A percentile compares a stretch with the other conserved stretches of the same genome.
These are phyloP conservation scores for Hygrocybe coccinea DNA, from an alignment of 768 basidiomycete species.

Conservation along the genomic window DNA sequence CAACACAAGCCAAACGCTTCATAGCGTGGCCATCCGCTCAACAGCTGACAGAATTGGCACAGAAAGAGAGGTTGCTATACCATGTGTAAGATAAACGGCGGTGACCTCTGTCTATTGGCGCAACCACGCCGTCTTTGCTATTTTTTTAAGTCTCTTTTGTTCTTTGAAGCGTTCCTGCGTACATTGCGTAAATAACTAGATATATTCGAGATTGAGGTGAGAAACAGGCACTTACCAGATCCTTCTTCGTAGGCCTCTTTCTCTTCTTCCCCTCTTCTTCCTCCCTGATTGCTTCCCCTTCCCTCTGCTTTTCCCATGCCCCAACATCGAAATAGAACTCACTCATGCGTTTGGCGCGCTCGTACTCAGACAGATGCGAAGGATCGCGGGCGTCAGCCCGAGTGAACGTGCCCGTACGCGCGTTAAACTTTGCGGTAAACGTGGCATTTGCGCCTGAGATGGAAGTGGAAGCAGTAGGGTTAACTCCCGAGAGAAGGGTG, in stretches of 20 bases:
- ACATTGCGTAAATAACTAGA: slow-evolving; percentile 12
- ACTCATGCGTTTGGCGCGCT: slow-evolving; percentile 81
- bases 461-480: slow-evolving; percentile 24
- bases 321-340: slow-evolving; percentile 81
- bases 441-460: slow-evolving; percentile 29
- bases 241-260: slow-evolving; percentile 76
- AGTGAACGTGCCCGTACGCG: slow-evolving; percentile 74
- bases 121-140: slow-evolving; percentile 85
- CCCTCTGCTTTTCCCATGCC: slow-evolving; percentile 48
- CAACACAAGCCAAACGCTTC: too few relatives aligned
- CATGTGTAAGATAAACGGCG: too few relatives aligned
- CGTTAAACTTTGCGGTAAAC: slow-evolving; percentile 73
- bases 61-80: too few relatives aligned
- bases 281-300: slow-evolving; percentile 33
- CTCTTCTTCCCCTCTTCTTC: slow-evolving; percentile 64
- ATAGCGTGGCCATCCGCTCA: too few relatives aligned
- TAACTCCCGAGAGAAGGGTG: slow-evolving; percentile 41
- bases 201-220: slow-evolving; percentile 2
- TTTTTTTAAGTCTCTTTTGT: slow-evolving; percentile 76
- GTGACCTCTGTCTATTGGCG: slow-evolving; percentile 27
- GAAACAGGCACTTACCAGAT: slow-evolving; percentile 53
- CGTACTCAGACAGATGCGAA: slow-evolving; percentile 71
- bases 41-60: too few relatives aligned
- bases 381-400: slow-evolving; percentile 65
- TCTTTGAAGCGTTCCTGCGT: slow-evolving; percentile 77